Evolutionary conservation across 768 basidiomycete genomes (phyloP).

Genomic region (Pluteus cervinus): DNA sequence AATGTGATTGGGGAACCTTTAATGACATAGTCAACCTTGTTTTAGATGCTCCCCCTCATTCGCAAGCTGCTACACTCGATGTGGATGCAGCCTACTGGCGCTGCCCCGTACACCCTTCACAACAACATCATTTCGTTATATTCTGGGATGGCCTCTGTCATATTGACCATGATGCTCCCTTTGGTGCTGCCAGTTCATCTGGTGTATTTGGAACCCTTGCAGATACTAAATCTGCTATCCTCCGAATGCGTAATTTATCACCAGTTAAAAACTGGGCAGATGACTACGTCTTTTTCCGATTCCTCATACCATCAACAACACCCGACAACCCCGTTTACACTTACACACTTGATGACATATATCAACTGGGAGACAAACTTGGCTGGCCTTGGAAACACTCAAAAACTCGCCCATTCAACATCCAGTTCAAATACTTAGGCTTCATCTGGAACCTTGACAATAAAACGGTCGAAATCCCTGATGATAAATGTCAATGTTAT

Average conservation of each 20-base stretch:
- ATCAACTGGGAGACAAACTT: conserved; percentile 12
- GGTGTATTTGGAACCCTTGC: conserved; percentile 25
- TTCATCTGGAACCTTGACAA: conserved; percentile 26
- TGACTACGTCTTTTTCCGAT: conserved; percentile 26
- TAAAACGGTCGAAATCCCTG: conserved; percentile 24
- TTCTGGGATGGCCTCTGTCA: conserved; percentile 16
- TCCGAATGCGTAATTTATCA: conserved; percentile 9
- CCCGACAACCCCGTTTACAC: conserved; percentile 4
- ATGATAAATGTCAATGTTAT: conserved; percentile 23
- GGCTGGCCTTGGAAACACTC: conserved; percentile 30
- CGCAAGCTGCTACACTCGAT: conserved; percentile 30
- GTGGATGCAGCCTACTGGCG: conserved; percentile 28
- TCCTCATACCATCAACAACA: conserved; percentile 3
- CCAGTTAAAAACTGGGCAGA: conserved; percentile 29
- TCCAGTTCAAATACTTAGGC: conserved; percentile 27
- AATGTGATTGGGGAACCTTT: conserved; percentile 26
- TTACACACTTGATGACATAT: conserved; percentile 18
- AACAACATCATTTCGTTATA: conserved; percentile 19
- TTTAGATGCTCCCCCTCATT: conserved; percentile 21
- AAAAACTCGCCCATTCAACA: conserved; percentile 20
- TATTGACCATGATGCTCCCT: conserved; percentile 21
- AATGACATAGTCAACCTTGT: conserved; percentile 16
- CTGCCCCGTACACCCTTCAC: conserved; percentile 22
- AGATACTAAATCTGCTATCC: conserved; percentile 21
- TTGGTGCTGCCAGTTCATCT: conserved; percentile 19